Evolutionary conservation across 768 basidiomycete species (phyloP), one percentile per base, ranked within the genome.

Genomic region (Krasilnikovozyma curviuscula): DNA sequence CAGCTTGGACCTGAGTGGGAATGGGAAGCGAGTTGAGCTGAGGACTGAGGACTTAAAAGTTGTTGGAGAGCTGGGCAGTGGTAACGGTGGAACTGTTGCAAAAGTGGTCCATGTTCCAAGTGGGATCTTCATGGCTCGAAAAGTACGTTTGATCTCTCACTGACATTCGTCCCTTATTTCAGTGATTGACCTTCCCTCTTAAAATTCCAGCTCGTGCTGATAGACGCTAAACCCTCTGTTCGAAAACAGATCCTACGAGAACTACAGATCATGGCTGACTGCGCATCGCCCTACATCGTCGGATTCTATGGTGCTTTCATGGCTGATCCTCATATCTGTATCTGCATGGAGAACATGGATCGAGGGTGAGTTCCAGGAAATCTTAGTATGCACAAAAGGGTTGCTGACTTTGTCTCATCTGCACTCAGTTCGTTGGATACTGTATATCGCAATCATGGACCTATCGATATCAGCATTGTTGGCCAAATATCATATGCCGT

Each of bases 241-340:
- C 73, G 89, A 54, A 98, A 97, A 63, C 93, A 98, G 68, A 97
- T 98, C 59, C 71, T 97, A 31, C 79, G 93, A 44, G 93, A 98
- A 63, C 70, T 98, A 56, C 91, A 95, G 59, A 97, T 98, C 70
- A 91, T 97, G 91, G 85, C 95, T 64, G 83, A 93, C 66, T 97
- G 91, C 67, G 72, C 80, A 55, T 89, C 84, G 7, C 75, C 73
- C 46, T 83, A 86, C 65, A 98, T 98, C 63, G 82, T 98, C 58
- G 88, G 83, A 0, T 98, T 95, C 69, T 89, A 81, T 62, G 93
- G 93, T 53, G 93, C 93, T 44, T 98, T 86, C 68, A 71, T 97
- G 28, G 78, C 82, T 3, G 93, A 98, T 65, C 91, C 91, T 12
- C 95, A 97, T 60, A 91, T 98, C 61, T 93, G 93, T 65, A 91